Evolutionary conservation across 139 green algal species (phyloP), one percentile per base, ranked within the genome.

Genomic region (Diplosphaera chodatii): DNA sequence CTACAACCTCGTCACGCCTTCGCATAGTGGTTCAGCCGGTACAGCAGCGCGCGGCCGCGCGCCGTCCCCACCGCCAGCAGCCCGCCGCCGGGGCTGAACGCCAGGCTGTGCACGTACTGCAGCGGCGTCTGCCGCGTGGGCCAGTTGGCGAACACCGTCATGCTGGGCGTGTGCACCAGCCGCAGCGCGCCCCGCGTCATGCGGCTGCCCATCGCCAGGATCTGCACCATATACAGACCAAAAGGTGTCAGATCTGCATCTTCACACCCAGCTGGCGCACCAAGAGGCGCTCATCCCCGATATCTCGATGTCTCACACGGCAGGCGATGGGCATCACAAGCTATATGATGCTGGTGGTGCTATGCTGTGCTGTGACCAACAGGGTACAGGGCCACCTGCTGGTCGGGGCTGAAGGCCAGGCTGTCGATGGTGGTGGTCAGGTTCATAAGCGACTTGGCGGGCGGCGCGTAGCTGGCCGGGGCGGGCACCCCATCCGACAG

Each of bases 61-160:
- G 91, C 91, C 59, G 97, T 98, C 4, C 94, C 94, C 0, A 94
- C 73, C 0, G 93, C 90, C 37, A 98, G 75, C 71, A 92, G 92
- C 22, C 90, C 93, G 40, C 89, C 83, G n/a, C 80, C 67, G 8
- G 94, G 93, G 67, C 78, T 91, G 83, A 98, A 98, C 22, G 83
- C 86, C 13, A 88, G 40, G 37, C 68, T 81, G 82, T 97, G 90
- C 73, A 98, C 89, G 70, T 93, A 95, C 55, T 92, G 81, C 75
- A 98, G 78, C 31, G 93, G 93, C 10, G 88, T 91, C 41, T 70
- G 79, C 29, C 74, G 78, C 0, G 90, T 96, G 1, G 94, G 94
- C 93, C 93, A 98, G 80, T 98, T 98, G 68, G 79, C 74, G 68
- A 95, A 98, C 13, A 95, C 91, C 23, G 88, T 96, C 33, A 82